phyloP scores from a whole-genome alignment of 306 rosid species.

The Cucumis melo region DNA sequence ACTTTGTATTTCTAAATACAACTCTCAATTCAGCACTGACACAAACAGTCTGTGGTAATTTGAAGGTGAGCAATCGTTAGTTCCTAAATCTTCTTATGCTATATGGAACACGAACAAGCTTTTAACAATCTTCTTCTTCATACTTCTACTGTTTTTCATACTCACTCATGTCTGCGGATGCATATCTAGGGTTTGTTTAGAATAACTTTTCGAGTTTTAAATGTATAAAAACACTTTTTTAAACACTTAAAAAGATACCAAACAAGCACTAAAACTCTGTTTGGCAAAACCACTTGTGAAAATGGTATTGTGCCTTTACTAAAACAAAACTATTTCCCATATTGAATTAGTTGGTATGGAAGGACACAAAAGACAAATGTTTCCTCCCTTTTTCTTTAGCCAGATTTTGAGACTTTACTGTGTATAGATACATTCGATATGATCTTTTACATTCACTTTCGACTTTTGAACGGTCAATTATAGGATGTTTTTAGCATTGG shows the following conservation, averaged over 20 bases:
- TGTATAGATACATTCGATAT: background rate
- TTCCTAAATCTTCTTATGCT: background rate
- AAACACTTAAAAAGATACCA: too few relatives aligned
- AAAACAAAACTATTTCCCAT: background rate
- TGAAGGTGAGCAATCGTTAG: conserved; percentile 24
- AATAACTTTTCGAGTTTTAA: too few relatives aligned
- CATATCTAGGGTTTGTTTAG: too few relatives aligned
- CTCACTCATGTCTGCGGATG: too few relatives aligned
- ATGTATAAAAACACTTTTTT: too few relatives aligned
- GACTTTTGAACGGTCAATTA: background rate
- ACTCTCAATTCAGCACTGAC: conserved; percentile 78
- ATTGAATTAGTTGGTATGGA: background rate
- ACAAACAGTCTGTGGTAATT: conserved; percentile 68
- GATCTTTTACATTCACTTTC: background rate
- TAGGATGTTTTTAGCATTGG: conserved; percentile 42
- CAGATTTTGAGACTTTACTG: background rate
- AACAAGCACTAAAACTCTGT: too few relatives aligned
- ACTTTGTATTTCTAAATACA: conserved; percentile 60
- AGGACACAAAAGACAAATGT: background rate
- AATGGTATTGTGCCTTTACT: background rate
- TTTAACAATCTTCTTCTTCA: too few relatives aligned
- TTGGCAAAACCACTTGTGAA: background rate
- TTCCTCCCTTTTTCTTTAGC: background rate
- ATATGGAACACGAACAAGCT: background rate
- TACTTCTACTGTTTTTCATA: too few relatives aligned